Percentiles rank a stretch among this genome's conserved stretches.
These are phyloP conservation scores for Rhodotorula graminis DNA, from an alignment of 768 basidiomycete species.

Conservation along the genomic window DNA sequence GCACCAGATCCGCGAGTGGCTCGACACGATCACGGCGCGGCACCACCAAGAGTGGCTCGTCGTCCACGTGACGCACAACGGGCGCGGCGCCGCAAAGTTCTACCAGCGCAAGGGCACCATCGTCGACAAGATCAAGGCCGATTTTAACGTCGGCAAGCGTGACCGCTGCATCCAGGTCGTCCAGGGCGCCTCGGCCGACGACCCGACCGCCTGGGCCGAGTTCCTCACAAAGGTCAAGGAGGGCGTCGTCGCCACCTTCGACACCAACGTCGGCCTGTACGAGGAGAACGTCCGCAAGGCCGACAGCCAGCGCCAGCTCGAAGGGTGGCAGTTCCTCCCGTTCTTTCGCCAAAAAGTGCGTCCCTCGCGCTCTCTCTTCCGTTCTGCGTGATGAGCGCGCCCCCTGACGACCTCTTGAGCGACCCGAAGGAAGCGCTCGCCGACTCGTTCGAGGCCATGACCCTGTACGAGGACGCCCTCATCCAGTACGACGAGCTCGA, in stretches of 20 bases:
- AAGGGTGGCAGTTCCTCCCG: constrained; percentile 97
- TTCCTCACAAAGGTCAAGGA: constrained; percentile 85
- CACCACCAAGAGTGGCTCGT: constrained; percentile 93
- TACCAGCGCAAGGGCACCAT: constrained; percentile 73
- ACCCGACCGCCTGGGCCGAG: constrained; percentile 73
- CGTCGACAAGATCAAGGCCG: constrained; percentile 80
- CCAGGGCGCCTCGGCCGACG: constrained; percentile 53
- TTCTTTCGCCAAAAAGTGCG: constrained; percentile 89
- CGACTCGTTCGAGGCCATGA: constrained; percentile 82
- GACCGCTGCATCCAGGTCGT: constrained; percentile 73
- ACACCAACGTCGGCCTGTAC: constrained; percentile 65
- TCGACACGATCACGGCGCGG: constrained; percentile 56
- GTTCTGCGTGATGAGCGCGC: neutral
- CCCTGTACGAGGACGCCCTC: constrained; percentile 80
- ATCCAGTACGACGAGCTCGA: constrained; percentile 89
- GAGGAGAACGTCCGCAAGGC: constrained; percentile 88
- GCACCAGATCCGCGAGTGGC: constrained; percentile 92
- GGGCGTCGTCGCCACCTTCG: constrained; percentile 75
- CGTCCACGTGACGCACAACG: constrained; percentile 65
- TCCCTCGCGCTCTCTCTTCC: no score
- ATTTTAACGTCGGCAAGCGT: constrained; percentile 82
- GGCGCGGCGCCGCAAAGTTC: constrained; percentile 54
- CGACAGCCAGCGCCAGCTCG: constrained; percentile 82
- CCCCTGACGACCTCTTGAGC: no score
- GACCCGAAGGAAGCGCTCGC: constrained; percentile 82